Percentiles rank a stretch among this genome's conserved stretches.
Evolutionary conservation across 2,329 filamentous ascomycete genomes (phyloP).

Genomic region (Cercospora brassicicola): DNA sequence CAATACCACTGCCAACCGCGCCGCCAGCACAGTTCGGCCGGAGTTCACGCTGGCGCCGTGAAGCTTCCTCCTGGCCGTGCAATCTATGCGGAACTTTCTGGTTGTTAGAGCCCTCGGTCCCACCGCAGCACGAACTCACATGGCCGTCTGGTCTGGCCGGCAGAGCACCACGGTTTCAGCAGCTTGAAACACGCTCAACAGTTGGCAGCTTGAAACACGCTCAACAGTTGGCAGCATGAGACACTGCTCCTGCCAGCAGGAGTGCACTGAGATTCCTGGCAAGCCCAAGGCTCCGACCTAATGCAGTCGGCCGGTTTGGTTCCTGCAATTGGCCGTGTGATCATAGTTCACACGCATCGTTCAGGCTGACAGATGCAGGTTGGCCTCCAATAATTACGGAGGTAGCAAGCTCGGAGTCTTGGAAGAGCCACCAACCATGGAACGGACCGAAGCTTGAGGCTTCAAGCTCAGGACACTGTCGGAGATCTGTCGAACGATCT

Average conservation of each 20-base stretch:
- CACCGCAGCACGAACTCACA: neutral
- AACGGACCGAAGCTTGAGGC: neutral
- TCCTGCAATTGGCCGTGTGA: neutral
- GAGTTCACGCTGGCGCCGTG: neutral
- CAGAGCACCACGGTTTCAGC: neutral
- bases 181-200: neutral
- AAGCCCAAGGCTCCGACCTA: neutral
- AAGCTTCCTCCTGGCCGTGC: neutral
- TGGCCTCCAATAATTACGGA: neutral
- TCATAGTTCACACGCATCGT: neutral
- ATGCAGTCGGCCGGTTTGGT: neutral
- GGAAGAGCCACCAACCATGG: neutral
- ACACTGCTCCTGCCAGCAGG: neutral
- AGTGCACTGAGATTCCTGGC: neutral
- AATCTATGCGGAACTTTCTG: neutral
- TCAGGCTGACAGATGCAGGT: neutral
- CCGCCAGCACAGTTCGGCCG: neutral
- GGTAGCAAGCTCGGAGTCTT: neutral
- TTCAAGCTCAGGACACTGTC: neutral
- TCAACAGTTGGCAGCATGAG: neutral
- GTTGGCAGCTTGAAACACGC: neutral
- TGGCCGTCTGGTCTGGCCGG: neutral
- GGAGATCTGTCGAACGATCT: neutral
- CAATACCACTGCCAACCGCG: neutral
- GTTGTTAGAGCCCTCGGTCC: neutral